Conservation (phyloP, 768 basidiomycete genomes). For the Guyanaporus albipodus region DNA sequence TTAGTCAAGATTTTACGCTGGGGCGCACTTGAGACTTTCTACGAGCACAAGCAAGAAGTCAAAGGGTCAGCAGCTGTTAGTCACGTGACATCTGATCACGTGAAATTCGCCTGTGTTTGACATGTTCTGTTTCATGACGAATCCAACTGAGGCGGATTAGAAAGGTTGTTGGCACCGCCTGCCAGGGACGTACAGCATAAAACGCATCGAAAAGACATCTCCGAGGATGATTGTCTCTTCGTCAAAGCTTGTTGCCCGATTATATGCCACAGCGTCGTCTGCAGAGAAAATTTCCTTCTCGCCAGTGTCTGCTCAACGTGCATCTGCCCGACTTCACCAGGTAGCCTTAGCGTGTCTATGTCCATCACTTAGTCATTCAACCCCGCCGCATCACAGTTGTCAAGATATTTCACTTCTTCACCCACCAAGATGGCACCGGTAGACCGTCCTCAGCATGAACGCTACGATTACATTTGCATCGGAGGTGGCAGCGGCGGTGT, state of each 20-base stretch:
- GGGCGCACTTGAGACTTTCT: no score
- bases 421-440: conserved; percentile 67
- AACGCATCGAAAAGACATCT: conserved; percentile 14
- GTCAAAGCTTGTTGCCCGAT: conserved; percentile 8
- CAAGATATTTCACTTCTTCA: conserved; percentile 41
- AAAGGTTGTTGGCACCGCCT: no score
- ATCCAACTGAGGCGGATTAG: no score
- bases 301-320: conserved; percentile 1
- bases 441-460: conserved; percentile 55
- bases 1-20: no score
- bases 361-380: conserved; percentile 4
- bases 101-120: no score
- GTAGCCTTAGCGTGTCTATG: conserved; percentile 18
- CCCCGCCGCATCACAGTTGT: conserved; percentile 34
- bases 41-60: no score
- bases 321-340: conserved; percentile 24
- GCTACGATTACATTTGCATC: conserved; percentile 83
- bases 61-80: no score
- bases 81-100: no score
- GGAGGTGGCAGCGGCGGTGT: conserved; percentile 95
- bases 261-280: conserved; percentile 1
- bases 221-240: conserved; percentile 13
- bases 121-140: no score
- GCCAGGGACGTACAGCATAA: no score
- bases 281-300: conserved; percentile 15